Evolutionary conservation across 768 basidiomycete genomes (phyloP).

Genomic region (Cantharellus cinnabarinus): DNA sequence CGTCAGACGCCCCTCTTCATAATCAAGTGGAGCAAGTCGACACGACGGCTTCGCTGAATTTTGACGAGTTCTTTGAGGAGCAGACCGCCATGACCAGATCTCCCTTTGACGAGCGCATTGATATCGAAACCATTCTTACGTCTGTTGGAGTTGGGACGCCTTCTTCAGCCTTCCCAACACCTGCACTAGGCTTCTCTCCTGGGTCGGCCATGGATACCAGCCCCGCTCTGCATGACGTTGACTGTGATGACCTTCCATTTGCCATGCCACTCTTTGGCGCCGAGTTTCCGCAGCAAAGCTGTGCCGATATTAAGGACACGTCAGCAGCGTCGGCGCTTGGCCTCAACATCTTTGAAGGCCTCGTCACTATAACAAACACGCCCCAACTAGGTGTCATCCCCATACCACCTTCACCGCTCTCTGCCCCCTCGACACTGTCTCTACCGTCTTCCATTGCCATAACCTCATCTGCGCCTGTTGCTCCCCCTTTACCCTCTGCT

Average conservation of each 20-base stretch:
- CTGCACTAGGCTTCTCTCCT: not conserved
- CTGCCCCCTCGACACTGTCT: not conserved
- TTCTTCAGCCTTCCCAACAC: not conserved
- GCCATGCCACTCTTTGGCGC: not conserved
- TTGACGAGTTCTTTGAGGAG: not conserved
- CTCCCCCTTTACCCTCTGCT: slow-evolving; percentile 3
- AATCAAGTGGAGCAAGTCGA: not conserved
- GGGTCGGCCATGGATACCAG: not conserved
- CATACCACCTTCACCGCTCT: not conserved
- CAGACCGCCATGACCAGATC: not conserved
- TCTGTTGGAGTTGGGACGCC: not conserved
- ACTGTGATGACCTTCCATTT: not conserved
- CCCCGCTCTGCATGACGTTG: not conserved
- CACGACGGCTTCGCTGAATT: not conserved
- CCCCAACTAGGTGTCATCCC: not conserved
- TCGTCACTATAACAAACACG: not conserved
- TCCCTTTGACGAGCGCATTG: not conserved
- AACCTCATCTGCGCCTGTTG: not conserved
- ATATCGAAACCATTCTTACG: not conserved
- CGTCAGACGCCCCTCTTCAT: not conserved
- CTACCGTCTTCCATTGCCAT: not conserved
- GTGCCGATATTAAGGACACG: not conserved
- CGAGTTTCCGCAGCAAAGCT: not conserved
- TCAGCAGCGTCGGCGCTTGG: not conserved
- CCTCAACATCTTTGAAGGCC: not conserved